Percentiles rank a stretch among this genome's conserved stretches.
Conservation (phyloP, 2,329 filamentous ascomycete genomes). For the Microsporum ferrugineum region DNA sequence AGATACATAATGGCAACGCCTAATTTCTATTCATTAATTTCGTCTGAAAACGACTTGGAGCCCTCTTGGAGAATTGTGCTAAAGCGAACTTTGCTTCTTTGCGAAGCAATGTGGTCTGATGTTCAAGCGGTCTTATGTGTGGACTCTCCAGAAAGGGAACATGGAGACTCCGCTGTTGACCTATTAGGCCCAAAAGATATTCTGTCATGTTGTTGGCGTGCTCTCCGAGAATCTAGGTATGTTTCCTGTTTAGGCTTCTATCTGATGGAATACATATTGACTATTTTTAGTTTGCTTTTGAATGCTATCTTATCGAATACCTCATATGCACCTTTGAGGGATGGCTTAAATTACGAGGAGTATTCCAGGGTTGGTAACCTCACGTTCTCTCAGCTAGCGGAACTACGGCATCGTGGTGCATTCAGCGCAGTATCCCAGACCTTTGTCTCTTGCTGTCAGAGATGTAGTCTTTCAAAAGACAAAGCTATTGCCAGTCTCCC, state of each 20-base stretch:
- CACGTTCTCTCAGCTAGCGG: conserved; percentile 71
- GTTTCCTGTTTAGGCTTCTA: conserved; percentile 12
- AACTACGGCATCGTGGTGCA: conserved; percentile 76
- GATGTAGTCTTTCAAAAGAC: conserved; percentile 43
- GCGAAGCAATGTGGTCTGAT: conserved; percentile 61
- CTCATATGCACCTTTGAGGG: conserved; percentile 36
- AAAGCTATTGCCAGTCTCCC: conserved; percentile 41
- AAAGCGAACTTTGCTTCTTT: conserved; percentile 46
- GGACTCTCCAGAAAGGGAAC: conserved; percentile 77
- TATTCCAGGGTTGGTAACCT: conserved; percentile 59
- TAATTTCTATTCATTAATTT: conserved; percentile 26
- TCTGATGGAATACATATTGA: not conserved
- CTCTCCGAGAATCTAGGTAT: conserved; percentile 86
- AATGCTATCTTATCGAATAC: conserved; percentile 49
- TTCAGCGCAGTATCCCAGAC: conserved; percentile 88
- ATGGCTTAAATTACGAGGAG: conserved; percentile 42
- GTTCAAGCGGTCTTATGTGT: conserved; percentile 75
- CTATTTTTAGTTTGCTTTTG: conserved; percentile 55
- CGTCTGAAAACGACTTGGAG: conserved; percentile 14
- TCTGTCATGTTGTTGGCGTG: conserved; percentile 87
- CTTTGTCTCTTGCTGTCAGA: conserved; percentile 69
- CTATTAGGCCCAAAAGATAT: conserved; percentile 71
- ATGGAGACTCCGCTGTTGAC: conserved; percentile 57
- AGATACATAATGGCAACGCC: conserved; percentile 42
- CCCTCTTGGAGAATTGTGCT: conserved; percentile 26